Conservation (phyloP, 2,329 filamentous ascomycete genomes). For the Lachnellula suecica region DNA sequence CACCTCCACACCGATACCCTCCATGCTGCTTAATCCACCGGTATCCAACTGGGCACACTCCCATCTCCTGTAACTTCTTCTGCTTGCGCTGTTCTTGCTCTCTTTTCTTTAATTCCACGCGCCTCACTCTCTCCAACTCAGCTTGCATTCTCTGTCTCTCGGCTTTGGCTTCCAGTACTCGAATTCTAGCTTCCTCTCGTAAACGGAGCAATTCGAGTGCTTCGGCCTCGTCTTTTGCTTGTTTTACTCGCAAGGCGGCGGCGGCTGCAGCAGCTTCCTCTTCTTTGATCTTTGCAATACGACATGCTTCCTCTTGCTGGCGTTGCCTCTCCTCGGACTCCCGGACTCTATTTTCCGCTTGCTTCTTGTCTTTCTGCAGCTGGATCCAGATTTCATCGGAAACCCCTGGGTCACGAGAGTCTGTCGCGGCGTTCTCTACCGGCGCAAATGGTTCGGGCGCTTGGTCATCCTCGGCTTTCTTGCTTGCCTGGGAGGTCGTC, state of each 20-base stretch:
- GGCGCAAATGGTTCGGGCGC: constrained; percentile 8
- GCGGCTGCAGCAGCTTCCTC: neutral
- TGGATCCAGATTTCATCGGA: constrained; percentile 61
- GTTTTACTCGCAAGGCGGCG: constrained; percentile 24
- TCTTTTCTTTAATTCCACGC: constrained; percentile 39
- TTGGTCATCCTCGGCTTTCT: constrained; percentile 1
- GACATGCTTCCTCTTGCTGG: too few species aligned
- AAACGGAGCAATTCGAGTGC: constrained; percentile 10
- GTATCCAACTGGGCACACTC: constrained; percentile 56
- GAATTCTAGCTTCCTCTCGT: constrained; percentile 29
- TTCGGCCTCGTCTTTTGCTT: constrained; percentile 21
- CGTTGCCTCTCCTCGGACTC: too few species aligned
- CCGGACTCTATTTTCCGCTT: constrained; percentile 20
- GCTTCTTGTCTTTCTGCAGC: constrained; percentile 49
- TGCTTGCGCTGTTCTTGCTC: constrained; percentile 41
- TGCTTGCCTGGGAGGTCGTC: neutral
- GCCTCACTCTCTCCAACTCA: constrained; percentile 37
- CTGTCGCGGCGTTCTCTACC: neutral
- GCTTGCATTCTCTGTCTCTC: constrained; percentile 28
- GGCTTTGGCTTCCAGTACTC: constrained; percentile 30
- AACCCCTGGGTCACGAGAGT: constrained; percentile 54
- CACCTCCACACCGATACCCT: constrained; percentile 64
- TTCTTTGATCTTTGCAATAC: constrained; percentile 27
- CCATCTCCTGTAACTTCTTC: constrained; percentile 50
- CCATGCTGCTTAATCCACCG: constrained; percentile 57